These are phyloP conservation scores for Lophiotrema nucula DNA, from an alignment of 495 filamentous ascomycete genomes.

Conservation along the genomic window DNA sequence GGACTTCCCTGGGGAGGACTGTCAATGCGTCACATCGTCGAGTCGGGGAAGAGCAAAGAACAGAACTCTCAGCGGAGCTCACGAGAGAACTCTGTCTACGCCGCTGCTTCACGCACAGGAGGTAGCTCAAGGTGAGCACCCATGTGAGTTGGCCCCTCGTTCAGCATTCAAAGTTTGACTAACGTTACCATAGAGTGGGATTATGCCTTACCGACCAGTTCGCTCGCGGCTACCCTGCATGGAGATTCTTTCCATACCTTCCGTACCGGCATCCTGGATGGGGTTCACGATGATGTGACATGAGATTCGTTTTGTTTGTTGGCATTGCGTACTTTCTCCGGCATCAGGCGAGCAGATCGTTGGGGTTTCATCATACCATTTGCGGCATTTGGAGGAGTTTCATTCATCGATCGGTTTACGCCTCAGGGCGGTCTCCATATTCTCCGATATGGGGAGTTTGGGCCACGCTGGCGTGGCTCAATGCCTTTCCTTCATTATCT, in stretches of 20 bases:
- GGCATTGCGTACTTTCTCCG: slow-evolving; percentile 9
- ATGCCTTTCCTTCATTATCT: background rate
- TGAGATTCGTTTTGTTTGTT: background rate
- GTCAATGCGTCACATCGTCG: slow-evolving; percentile 54
- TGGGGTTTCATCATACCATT: background rate
- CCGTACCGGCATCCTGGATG: slow-evolving; percentile 30
- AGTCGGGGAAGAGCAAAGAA: slow-evolving; percentile 51
- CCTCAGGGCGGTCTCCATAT: slow-evolving; percentile 22
- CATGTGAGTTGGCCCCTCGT: slow-evolving; percentile 28
- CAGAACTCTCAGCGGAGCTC: slow-evolving; percentile 35
- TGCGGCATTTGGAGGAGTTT: slow-evolving; percentile 11
- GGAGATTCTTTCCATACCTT: slow-evolving; percentile 36
- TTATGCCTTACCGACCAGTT: slow-evolving; percentile 41
- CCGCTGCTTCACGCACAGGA: slow-evolving; percentile 38
- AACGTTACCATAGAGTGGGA: slow-evolving; percentile 31
- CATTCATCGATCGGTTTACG: slow-evolving; percentile 16
- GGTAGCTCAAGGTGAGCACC: slow-evolving; percentile 41
- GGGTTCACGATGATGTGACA: slow-evolving; percentile 13
- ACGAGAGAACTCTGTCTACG: slow-evolving; percentile 37
- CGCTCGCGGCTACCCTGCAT: slow-evolving; percentile 38
- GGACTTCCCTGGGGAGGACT: slow-evolving; percentile 66
- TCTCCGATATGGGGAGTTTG: slow-evolving; percentile 21
- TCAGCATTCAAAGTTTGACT: slow-evolving; percentile 18
- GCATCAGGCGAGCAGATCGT: slow-evolving; percentile 23
- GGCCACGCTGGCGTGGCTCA: slow-evolving; percentile 32